phyloP scores from a whole-genome alignment of 192 early-diverging fungal genomes.

The Linnemannia exigua region DNA sequence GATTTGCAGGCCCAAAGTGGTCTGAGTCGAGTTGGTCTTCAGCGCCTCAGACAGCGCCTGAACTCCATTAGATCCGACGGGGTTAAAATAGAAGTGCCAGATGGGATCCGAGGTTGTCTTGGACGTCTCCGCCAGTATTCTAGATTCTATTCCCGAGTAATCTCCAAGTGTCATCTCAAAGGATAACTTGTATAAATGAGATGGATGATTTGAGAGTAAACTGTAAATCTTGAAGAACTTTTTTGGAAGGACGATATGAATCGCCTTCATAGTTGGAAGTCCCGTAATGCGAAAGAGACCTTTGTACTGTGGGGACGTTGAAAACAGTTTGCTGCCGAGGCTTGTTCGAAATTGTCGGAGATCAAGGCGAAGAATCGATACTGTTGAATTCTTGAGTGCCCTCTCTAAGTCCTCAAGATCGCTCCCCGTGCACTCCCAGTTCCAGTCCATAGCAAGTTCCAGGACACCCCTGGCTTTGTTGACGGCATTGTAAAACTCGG shows the following conservation, averaged over 20 bases:
- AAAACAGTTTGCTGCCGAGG: slow-evolving; percentile 11
- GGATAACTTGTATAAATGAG: neutral
- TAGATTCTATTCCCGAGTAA: neutral
- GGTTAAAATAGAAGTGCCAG: neutral
- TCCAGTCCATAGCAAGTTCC: neutral
- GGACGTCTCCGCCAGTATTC: neutral
- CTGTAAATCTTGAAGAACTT: neutral
- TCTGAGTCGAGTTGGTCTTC: neutral
- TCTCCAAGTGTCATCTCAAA: neutral
- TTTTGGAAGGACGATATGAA: slow-evolving; percentile 9
- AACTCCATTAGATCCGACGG: neutral
- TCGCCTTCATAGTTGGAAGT: neutral
- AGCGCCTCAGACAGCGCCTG: neutral
- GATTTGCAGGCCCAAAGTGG: neutral
- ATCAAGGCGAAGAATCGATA: slow-evolving; percentile 26
- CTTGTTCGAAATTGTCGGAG: slow-evolving; percentile 6
- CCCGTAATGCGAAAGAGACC: slow-evolving; percentile 1
- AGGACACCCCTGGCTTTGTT: slow-evolving; percentile 25
- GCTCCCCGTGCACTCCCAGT: neutral
- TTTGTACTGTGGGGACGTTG: slow-evolving; percentile 8
- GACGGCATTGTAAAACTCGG: slow-evolving; percentile 20
- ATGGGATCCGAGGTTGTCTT: neutral
- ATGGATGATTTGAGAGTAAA: neutral
- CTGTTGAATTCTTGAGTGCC: slow-evolving; percentile 14
- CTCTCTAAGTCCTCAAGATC: neutral